Conservation (phyloP, 192 early-diverging fungal genomes). For the Irineochytrium annulatum region DNA sequence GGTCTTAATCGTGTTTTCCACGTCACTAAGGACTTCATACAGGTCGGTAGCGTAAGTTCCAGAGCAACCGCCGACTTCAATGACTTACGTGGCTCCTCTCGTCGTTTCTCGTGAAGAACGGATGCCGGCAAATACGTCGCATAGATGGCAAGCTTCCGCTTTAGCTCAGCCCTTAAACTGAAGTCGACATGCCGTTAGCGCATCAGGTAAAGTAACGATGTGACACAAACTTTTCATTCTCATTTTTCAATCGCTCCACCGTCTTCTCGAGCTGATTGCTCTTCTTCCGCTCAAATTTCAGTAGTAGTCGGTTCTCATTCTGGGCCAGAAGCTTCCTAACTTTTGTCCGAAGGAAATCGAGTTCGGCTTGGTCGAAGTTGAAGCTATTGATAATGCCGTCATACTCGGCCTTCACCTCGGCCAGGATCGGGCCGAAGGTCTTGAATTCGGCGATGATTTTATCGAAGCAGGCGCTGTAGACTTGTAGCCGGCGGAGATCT, state of each 20-base stretch:
- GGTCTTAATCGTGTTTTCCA: constrained; percentile 22
- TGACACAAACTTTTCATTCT: constrained; percentile 25
- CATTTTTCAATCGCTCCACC: constrained; percentile 28
- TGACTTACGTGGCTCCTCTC: constrained; percentile 32
- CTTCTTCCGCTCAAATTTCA: constrained; percentile 47
- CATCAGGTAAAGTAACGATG: neutral
- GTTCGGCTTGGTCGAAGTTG: constrained; percentile 36
- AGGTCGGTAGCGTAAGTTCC: neutral
- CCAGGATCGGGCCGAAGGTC: constrained; percentile 42
- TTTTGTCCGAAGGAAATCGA: constrained; percentile 40
- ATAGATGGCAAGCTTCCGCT: constrained; percentile 42
- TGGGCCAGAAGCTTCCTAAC: constrained; percentile 46
- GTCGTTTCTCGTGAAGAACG: constrained; percentile 29
- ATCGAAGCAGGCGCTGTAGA: constrained; percentile 40
- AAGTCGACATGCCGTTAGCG: too few relatives aligned
- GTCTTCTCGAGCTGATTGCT: constrained; percentile 29
- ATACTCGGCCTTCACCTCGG: constrained; percentile 53
- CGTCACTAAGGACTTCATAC: constrained; percentile 10
- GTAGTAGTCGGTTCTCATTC: constrained; percentile 49
- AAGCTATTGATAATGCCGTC: constrained; percentile 38
- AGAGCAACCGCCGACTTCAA: neutral
- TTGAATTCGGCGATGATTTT: constrained; percentile 42
- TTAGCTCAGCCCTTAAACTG: constrained; percentile 36
- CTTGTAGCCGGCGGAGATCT: constrained; percentile 35
- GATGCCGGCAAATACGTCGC: constrained; percentile 45